Percentiles rank a stretch among this genome's conserved stretches.
phyloP scores from a whole-genome alignment of 2,329 filamentous ascomycete species.

The Phialophora expanda region DNA sequence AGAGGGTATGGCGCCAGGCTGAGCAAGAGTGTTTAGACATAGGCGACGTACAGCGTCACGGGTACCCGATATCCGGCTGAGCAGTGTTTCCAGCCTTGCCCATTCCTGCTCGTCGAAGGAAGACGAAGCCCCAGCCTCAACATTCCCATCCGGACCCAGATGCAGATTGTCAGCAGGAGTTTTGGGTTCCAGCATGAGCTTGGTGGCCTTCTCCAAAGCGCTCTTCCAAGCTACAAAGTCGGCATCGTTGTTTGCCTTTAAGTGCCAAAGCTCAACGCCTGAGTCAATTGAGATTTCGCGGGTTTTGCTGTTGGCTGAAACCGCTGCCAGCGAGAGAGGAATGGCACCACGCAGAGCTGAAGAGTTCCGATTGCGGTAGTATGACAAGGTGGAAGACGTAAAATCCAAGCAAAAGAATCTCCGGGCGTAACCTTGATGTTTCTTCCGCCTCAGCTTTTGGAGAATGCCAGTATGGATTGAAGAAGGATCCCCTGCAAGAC shows the following conservation, averaged over 20 bases:
- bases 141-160: conserved; percentile 42
- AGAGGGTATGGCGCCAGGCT: conserved; percentile 43
- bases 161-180: conserved; percentile 42
- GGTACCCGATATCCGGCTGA: conserved; percentile 84
- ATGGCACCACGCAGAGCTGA: conserved; percentile 91
- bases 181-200: conserved; percentile 48
- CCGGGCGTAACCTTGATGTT: conserved; percentile 88
- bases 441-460: conserved; percentile 88
- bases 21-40: conserved; percentile 73
- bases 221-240: conserved; percentile 89
- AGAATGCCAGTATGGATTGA: conserved; percentile 83
- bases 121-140: conserved; percentile 40
- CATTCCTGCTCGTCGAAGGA: conserved; percentile 78
- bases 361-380: conserved; percentile 93
- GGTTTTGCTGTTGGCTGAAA: conserved; percentile 84
- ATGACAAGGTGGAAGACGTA: conserved; percentile 89
- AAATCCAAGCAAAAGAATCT: conserved; percentile 97
- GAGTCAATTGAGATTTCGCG: conserved; percentile 96
- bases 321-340: conserved; percentile 85
- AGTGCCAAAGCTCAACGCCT: conserved; percentile 94
- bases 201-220: conserved; percentile 81
- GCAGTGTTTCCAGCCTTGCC: conserved; percentile 81
- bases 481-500: conserved; percentile 25
- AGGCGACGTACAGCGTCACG: conserved; percentile 85
- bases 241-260: conserved; percentile 78